Conservation (phyloP, 257 asterid genomes). For the Lantana camara region DNA sequence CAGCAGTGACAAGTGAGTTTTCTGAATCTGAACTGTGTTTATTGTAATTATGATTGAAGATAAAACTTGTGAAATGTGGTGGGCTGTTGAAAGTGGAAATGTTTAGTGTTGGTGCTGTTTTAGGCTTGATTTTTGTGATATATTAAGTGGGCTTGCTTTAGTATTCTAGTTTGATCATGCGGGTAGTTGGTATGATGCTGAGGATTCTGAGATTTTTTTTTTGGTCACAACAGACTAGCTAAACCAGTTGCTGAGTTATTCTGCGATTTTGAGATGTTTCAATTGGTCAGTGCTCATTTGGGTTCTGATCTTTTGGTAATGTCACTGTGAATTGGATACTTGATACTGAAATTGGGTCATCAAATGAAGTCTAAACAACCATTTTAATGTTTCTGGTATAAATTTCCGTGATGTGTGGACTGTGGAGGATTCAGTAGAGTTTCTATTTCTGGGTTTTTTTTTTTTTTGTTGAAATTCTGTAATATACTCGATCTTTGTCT, state of each 20-base stretch:
- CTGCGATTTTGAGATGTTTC: conserved; percentile 19
- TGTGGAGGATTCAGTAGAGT: not conserved
- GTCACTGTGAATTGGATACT: not conserved
- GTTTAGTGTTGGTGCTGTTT: conserved; percentile 28
- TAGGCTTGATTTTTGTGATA: conserved; percentile 25
- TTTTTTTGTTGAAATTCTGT: not conserved
- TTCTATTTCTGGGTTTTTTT: not conserved
- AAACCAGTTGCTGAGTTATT: too few relatives aligned
- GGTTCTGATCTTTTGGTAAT: not conserved
- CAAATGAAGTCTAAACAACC: conserved; percentile 16
- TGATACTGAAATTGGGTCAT: conserved; percentile 25
- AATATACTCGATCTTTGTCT: not conserved
- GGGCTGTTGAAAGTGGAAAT: conserved; percentile 10
- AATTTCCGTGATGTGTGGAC: too few relatives aligned
- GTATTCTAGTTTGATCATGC: not conserved
- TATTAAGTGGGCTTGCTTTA: conserved; percentile 25
- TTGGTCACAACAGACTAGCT: too few relatives aligned
- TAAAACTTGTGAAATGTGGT: too few relatives aligned
- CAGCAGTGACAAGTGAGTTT: conserved; percentile 53
- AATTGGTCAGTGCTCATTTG: conserved; percentile 9
- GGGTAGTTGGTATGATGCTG: not conserved
- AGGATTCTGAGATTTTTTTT: conserved; percentile 2
- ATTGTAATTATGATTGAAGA: too few relatives aligned
- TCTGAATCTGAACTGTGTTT: conserved; percentile 8
- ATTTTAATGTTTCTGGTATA: too few relatives aligned